phyloP scores from a whole-genome alignment of 768 basidiomycete species.

The Clitopilus hobsonii region DNA sequence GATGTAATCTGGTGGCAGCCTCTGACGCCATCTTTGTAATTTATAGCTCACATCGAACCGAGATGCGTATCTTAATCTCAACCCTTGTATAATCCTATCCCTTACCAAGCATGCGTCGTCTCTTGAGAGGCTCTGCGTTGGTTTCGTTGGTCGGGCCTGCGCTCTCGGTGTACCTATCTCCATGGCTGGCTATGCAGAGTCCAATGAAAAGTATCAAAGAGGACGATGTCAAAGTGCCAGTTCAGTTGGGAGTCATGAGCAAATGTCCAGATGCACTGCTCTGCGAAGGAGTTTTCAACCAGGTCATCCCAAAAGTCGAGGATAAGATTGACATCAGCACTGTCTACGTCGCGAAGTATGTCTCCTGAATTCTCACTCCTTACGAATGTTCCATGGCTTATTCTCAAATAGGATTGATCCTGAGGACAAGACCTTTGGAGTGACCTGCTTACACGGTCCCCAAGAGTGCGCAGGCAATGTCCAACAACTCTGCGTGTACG shows the following conservation, averaged over 20 bases:
- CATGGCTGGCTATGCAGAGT: constrained; percentile 5
- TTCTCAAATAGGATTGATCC: constrained; percentile 49
- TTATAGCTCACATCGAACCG: constrained; percentile 3
- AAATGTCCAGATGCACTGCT: constrained; percentile 76
- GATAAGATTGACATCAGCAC: constrained; percentile 66
- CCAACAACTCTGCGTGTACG: constrained; percentile 78
- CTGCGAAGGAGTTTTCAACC: constrained; percentile 75
- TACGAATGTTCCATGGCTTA: neutral
- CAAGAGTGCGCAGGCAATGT: constrained; percentile 86
- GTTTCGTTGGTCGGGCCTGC: constrained; percentile 1
- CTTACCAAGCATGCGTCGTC: constrained; percentile 2
- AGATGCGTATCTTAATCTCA: too few species aligned
- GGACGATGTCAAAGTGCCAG: constrained; percentile 36
- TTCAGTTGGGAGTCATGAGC: constrained; percentile 51
- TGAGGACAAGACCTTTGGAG: constrained; percentile 71
- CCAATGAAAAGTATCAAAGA: neutral
- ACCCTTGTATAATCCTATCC: constrained; percentile 1
- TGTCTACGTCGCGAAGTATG: constrained; percentile 73
- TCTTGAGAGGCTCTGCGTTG: constrained; percentile 7
- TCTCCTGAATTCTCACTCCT: constrained; percentile 5
- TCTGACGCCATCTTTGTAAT: constrained; percentile 13
- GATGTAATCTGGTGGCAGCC: neutral
- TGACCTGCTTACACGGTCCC: constrained; percentile 75
- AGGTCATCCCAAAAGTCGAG: constrained; percentile 57
- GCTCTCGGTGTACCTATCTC: constrained; percentile 4